Evolutionary conservation across 352 stramenopile genomes (phyloP), one percentile per base, ranked within the genome.

Genomic region (Globisporangium takayamanum): DNA sequence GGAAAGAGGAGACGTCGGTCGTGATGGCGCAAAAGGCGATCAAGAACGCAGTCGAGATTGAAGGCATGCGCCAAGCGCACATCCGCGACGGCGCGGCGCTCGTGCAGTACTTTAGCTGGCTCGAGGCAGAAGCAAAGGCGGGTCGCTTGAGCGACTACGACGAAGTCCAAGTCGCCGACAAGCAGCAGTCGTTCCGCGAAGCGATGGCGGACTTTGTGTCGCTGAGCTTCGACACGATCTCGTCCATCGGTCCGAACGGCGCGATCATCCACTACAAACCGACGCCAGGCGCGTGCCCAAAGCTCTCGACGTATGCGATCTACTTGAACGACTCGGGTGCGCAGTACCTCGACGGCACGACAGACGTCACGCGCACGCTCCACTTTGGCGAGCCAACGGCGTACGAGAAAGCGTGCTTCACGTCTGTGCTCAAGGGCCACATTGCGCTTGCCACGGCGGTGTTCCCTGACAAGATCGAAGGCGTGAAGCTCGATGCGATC

Each of bases 241-340:
- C 96, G 18, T 97, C 96, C 36, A 90, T 96, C 55, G 97, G 95
- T 12, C 53, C 78, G 7, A 99, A 99, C 72, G 98, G 95, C 59
- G 94, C 97, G 12, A 97, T 99, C 67, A 98, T 99, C 55, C 92
- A 98, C 72, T 97, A 98, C 71, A 80, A 84, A 44, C 86, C 94
- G 0, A 87, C 92, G 60, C 73, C 80, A 50, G 86, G 77, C 30
- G 80, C 78, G 20, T 96, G 93, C 46, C 63, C 87, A 12, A 84
- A 92, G 25, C 83, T 99, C 57, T 93, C 88, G 58, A 85, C 89
- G 50, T 87, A 92, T 66, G 89, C 80, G n/a, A 94, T 98, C 66
- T 98, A 99, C 65, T 67, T 99, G 62, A 97, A 99, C 63, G 98
- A 99, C 84, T 99, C 96, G 18, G 98, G 98, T 20, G 97, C 92